Evolutionary conservation across 2,329 filamentous ascomycete species (phyloP), one percentile per base, ranked within the genome.

Genomic region (Xylariaceae sp.): DNA sequence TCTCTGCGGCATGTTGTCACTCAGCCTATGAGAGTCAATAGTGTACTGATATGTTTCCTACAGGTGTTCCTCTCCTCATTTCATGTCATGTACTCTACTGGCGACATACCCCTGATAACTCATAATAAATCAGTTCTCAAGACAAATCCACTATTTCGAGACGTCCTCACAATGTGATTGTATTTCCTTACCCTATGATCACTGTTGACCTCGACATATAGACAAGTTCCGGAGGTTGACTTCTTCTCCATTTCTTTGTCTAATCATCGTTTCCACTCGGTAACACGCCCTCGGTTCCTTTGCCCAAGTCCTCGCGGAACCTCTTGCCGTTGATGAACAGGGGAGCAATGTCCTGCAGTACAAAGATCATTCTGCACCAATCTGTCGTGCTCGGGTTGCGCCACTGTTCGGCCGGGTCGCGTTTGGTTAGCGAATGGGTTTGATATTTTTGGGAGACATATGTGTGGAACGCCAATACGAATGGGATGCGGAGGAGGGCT

Each of bases 301-400:
- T 56, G 13, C 70, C 70, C 5, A 65, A 63, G 39, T 72, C 68
- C 54, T 71, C 71, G 9, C 67, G 67, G 34, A 68, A 58, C 51
- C 66, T 62, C 61, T 68, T 59, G 1, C 70, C 70, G 13, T 62
- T 64, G 39, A 72, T 51, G 45, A 69, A 50, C 4, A 72, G 57
- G 0, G 70, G 66, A 55, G 68, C 64, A 11, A 58, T 64, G 53
- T 76, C 75, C 66, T 77, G 74, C 51, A 79, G 66, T 9, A 77
- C 73, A 47, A 70, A 71, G 2, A 71, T 37, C 61, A 66, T 64
- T 15, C 64, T 55, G 11, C 63, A 49, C 64, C 64, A 65, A 7
- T 13, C 17, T 6, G 56, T 61, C 50, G 53, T 59, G 53, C 62
- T 64, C 6, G 62, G 54, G 48, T 64, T 64, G 18, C 62, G 58